Evolutionary conservation across 139 green algal species (phyloP).

Genomic region (Eudorina sp.): DNA sequence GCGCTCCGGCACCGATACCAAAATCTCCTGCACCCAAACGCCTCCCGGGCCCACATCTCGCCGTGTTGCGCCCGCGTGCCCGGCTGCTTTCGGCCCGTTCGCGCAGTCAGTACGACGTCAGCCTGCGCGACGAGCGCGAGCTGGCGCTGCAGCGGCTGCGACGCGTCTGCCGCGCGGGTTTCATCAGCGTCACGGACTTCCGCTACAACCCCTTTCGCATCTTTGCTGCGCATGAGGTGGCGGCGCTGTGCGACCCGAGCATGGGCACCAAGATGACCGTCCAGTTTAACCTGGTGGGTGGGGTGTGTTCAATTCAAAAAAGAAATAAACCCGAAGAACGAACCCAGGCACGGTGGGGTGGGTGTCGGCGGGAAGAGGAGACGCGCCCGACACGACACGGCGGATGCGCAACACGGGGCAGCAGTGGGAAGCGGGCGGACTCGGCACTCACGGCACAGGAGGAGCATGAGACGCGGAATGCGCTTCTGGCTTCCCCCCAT

Average conservation of each 20-base stretch:
- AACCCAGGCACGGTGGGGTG: too few relatives aligned
- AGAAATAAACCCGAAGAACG: too few relatives aligned
- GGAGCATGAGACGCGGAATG: too few relatives aligned
- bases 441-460: too few relatives aligned
- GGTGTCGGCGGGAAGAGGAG: too few relatives aligned
- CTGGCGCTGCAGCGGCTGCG: constrained; percentile 84
- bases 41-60: background rate
- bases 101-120: constrained; percentile 75
- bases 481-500: too few relatives aligned
- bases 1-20: too few relatives aligned
- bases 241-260: constrained; percentile 78
- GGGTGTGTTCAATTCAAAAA: too few relatives aligned
- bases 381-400: too few relatives aligned
- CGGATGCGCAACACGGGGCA: too few relatives aligned
- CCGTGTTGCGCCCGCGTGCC: background rate
- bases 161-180: constrained; percentile 80
- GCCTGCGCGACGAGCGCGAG: constrained; percentile 86
- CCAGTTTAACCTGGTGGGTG: constrained; percentile 95
- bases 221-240: constrained; percentile 92
- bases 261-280: constrained; percentile 90
- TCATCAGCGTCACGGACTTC: constrained; percentile 75
- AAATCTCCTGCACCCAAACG: too few relatives aligned
- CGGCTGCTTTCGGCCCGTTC: background rate
- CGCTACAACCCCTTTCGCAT: constrained; percentile 66
- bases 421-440: too few relatives aligned